Evolutionary conservation across 1,284 basidiomycete species (phyloP).

Genomic region (Coniferiporia weirii): DNA sequence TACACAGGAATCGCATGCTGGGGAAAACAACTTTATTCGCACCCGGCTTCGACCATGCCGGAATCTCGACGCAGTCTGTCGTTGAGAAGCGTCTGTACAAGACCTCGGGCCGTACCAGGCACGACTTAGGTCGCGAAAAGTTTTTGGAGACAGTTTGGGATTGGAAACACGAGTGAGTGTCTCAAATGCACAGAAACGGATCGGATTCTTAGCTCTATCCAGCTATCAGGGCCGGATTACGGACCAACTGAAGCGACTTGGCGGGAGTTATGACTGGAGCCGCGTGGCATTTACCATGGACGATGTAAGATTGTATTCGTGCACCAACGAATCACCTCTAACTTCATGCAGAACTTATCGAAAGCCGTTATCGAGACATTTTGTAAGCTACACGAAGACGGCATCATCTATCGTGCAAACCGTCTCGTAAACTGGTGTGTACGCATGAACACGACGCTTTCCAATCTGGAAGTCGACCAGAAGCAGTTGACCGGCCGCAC

Average conservation of each 20-base stretch:
- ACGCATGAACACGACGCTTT: conserved; percentile 91
- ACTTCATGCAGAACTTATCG: conserved; percentile 52
- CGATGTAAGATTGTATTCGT: conserved; percentile 47
- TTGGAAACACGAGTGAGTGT: conserved; percentile 91
- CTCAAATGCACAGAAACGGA: conserved; percentile 16
- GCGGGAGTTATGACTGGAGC: conserved; percentile 93
- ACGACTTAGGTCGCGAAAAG: conserved; percentile 91
- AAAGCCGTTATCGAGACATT: conserved; percentile 92
- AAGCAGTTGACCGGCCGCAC: conserved; percentile 89
- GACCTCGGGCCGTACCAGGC: conserved; percentile 76
- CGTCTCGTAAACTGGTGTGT: conserved; percentile 99
- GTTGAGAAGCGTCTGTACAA: conserved; percentile 94
- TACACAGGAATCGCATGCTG: conserved; percentile 86
- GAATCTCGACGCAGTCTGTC: conserved; percentile 97
- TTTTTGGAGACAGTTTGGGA: conserved; percentile 92
- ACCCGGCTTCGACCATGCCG: conserved; percentile 98
- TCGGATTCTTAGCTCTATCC: conserved; percentile 25
- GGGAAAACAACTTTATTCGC: conserved; percentile 89
- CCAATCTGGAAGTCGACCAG: conserved; percentile 97
- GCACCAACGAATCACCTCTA: background rate
- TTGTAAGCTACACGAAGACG: conserved; percentile 88
- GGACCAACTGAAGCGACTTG: conserved; percentile 84
- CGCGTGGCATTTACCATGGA: conserved; percentile 96
- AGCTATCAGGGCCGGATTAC: conserved; percentile 65
- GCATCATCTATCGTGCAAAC: conserved; percentile 94